Base-by-base conservation (phyloP, 164 flowering plant species). In the Sedum album region DNA sequence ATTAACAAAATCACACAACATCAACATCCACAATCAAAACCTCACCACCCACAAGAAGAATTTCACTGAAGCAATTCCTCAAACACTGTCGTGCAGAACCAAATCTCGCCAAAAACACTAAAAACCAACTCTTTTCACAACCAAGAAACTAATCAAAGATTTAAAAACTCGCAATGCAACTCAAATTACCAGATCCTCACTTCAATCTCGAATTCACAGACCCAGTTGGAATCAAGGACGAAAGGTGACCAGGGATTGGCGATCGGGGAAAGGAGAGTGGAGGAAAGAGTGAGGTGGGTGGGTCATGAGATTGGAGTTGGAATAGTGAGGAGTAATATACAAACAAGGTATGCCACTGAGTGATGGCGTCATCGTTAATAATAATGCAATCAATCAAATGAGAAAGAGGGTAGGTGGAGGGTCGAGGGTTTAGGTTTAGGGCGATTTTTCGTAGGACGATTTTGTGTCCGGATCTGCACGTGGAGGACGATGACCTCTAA, bases 101-200 rank as follows among this genome's bases (percentile, higher is more conserved):
- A 57, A 57, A 57, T 57, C 62, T 26, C 20, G 28, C 33, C 33
- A 28, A 15, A 57, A 30, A 14, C 18, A 26, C 6, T n/a, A n/a
- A 57, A 57, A 13, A 26, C 26, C 20, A 2, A 14, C 33, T 1
- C n/a, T 14, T 57, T 26, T 26, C 26, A 23, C 60, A 53, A 21
- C 28, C 14, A 53, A 23, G 11, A 49, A 49, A 20, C 11, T 9
- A 42, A 49, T 9, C 5, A 49, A 11, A 53, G 23, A 25, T 30
- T 30, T 21, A 53, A 6, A 0, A 53, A 46, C n/a, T 15, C 51
- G n/a, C 1, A 46, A n/a, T 3, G 57, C 25, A 51, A 9, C 25
- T 51, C 57, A 51, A 51, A n/a, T 51, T 21, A 21, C 57, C 57
- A 51, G 57, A n/a, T 51, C 28, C 28, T 51, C 57, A 20, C 57